A percentile compares a stretch with the other conserved stretches of the same genome.
phyloP scores from a whole-genome alignment of 768 basidiomycete species.

The Amanita rubescens region DNA sequence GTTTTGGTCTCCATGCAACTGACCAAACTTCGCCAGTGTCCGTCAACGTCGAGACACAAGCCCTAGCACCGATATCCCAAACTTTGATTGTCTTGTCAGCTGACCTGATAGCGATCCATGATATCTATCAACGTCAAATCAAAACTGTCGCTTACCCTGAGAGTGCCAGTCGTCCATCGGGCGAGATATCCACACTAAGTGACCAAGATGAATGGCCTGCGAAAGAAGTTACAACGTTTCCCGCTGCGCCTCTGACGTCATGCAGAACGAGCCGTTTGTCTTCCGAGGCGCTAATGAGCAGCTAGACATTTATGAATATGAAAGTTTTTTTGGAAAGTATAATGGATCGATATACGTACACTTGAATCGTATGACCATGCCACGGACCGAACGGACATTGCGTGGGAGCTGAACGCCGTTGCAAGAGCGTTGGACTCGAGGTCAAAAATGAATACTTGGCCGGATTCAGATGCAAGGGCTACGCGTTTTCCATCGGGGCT shows the following conservation, averaged over 20 bases:
- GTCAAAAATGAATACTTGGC: slow-evolving; percentile 87
- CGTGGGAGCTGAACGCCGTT: slow-evolving; percentile 78
- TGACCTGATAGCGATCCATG: slow-evolving; percentile 39
- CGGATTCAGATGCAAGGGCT: slow-evolving; percentile 77
- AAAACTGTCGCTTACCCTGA: slow-evolving; percentile 26
- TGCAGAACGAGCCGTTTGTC: slow-evolving; percentile 88
- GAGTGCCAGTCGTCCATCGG: slow-evolving; percentile 48
- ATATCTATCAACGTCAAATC: slow-evolving; percentile 4
- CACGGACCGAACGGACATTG: slow-evolving; percentile 81
- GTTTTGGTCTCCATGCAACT: slow-evolving; percentile 70
- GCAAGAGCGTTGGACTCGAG: slow-evolving; percentile 57
- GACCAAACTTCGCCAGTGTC: slow-evolving; percentile 81
- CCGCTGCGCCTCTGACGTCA: slow-evolving; percentile 74
- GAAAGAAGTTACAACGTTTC: slow-evolving; percentile 80
- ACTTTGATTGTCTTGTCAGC: slow-evolving; percentile 83
- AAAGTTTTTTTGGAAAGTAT: neutral
- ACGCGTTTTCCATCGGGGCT: slow-evolving; percentile 83
- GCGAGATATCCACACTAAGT: slow-evolving; percentile 73
- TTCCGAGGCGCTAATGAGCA: slow-evolving; percentile 85
- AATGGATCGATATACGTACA: slow-evolving; percentile 37
- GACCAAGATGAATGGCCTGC: slow-evolving; percentile 92
- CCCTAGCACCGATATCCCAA: slow-evolving; percentile 75
- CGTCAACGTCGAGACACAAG: slow-evolving; percentile 69
- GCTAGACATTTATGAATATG: slow-evolving; percentile 31
- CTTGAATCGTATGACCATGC: slow-evolving; percentile 88